These are phyloP conservation scores for Theobroma cacao DNA, from an alignment of 345 rosid genomes.

Conservation along the genomic window DNA sequence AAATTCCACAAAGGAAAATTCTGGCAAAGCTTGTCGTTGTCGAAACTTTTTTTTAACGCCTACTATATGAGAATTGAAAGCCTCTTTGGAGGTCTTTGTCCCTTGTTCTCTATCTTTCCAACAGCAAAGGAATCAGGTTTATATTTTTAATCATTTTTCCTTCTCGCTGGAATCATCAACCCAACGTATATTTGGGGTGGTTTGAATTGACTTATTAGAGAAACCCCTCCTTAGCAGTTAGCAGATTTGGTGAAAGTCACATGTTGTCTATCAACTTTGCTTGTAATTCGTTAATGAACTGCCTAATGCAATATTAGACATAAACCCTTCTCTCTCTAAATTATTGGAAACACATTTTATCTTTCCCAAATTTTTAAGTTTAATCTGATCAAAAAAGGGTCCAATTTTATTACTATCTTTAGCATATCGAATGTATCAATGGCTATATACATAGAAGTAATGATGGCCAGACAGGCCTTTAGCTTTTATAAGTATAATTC, in stretches of 20 bases:
- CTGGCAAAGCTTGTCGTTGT: neutral
- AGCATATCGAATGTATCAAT: too few relatives aligned
- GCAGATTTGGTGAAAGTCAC: neutral
- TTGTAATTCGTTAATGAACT: neutral
- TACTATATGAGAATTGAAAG: neutral
- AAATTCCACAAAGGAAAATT: neutral
- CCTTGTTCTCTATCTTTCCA: neutral
- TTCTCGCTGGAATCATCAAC: neutral
- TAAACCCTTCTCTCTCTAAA: neutral
- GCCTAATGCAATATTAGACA: neutral
- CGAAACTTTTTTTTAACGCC: neutral
- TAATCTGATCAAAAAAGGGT: neutral
- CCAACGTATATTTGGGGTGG: slow-evolving; percentile 2
- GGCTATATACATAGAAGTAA: too few relatives aligned
- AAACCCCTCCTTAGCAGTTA: neutral
- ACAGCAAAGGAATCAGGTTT: neutral
- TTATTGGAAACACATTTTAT: neutral
- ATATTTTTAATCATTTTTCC: neutral
- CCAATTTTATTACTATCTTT: too few relatives aligned
- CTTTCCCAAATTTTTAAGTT: neutral
- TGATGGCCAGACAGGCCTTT: too few relatives aligned
- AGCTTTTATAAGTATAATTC: too few relatives aligned
- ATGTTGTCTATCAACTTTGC: neutral
- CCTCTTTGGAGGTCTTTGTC: neutral
- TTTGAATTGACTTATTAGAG: neutral